Evolutionary conservation across 441 rosid genomes (phyloP), one percentile per base, ranked within the genome.

Genomic region (Adansonia grandidieri): DNA sequence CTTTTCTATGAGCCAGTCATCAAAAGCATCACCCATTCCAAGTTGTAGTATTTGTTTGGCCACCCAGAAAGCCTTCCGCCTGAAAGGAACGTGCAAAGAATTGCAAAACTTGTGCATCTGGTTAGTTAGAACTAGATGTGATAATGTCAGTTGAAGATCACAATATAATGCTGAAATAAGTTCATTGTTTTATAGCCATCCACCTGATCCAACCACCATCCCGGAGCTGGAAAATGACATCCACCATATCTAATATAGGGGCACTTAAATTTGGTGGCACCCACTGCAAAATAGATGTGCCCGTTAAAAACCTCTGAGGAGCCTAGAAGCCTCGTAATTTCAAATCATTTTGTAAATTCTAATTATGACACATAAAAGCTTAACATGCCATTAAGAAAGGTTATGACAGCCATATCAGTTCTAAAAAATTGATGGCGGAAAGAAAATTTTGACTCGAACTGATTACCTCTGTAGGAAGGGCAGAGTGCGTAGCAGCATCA

Each of bases 121-220:
- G 44, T 47, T 63, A 71, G 22, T 47, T 63, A 71, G 22, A 76
- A 65, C 47, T 66, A 58, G 24, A 74, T 40, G 69, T 24, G 28
- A 57, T 22, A 77, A 9, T 74, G 66, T 6, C 45, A 22, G 67
- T 8, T 28, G 0, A 13, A 9, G n/a, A 74, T 19, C 40, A 48
- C 63, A 53, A 71, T 15, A 9, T n/a, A 62, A 24, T 14, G 22
- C 22, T 22, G 22, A 45, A 3, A 14, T 9, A 64, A 32, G 9
- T 51, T 50, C 24, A 48, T 8, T 4, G 53, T 17, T 51, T 37
- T 37, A 32, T 32, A 51, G 72, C 64, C 82, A 50, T 57, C 76
- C 86, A 97, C 99, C 99, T 95, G 88, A 97, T 93, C 99, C 99
- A 97, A 73, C 99, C 98, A 78, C 98, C 97, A 86, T 95, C 99